Evolutionary conservation across 148 eudicot genomes (phyloP).

Genomic region (Camellia granthamiana): DNA sequence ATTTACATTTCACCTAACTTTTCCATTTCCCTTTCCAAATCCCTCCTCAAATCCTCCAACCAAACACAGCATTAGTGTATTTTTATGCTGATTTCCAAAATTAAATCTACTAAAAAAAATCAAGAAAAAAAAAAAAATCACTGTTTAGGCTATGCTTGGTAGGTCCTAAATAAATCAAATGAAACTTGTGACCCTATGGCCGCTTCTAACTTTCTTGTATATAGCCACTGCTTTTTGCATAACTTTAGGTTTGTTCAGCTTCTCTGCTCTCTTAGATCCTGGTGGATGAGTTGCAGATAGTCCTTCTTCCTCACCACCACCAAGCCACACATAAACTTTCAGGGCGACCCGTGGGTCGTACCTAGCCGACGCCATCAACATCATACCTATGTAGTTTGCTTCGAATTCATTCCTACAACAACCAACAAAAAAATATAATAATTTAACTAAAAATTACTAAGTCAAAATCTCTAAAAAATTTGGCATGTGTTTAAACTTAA

Average conservation of each 20-base stretch:
- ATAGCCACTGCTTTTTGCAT: neutral
- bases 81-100: too few species aligned
- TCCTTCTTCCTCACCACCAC: too few species aligned
- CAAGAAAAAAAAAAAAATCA: too few species aligned
- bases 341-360: constrained; percentile 16
- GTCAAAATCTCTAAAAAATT: too few species aligned
- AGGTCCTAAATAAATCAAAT: neutral
- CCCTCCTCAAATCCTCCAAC: too few species aligned
- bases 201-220: neutral
- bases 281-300: neutral
- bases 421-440: neutral
- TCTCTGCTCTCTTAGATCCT: neutral
- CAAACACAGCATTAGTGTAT: too few species aligned
- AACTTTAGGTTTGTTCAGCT: neutral
- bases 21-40: too few species aligned
- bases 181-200: neutral
- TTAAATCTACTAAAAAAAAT: too few species aligned
- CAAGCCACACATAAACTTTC: neutral
- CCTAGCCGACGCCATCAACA: constrained; percentile 19
- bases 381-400: neutral
- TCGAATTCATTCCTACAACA: neutral
- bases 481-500: too few species aligned
- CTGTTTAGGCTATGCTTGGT: too few species aligned
- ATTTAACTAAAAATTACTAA: too few species aligned
- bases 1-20: too few species aligned